A percentile compares a stretch with the other conserved stretches of the same genome.
phyloP scores from a whole-genome alignment of 2,329 filamentous ascomycete species.

The Penicillium italicum region DNA sequence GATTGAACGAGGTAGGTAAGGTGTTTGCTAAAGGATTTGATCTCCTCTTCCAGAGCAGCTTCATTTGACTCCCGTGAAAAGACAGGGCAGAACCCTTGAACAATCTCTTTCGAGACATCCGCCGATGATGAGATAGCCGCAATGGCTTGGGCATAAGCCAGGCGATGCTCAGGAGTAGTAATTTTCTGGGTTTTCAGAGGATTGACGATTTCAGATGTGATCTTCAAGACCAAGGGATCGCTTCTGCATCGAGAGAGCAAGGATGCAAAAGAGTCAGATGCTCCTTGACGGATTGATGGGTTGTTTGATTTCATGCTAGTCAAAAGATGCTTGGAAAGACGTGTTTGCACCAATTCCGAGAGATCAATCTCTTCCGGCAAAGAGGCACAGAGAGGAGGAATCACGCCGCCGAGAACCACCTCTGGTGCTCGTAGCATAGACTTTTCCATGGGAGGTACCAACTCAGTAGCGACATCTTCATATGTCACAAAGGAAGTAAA shows the following conservation, averaged over 20 bases:
- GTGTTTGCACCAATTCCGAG: conserved; percentile 66
- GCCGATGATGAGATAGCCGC: conserved; percentile 59
- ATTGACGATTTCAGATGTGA: conserved; percentile 71
- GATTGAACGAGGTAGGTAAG: conserved; percentile 60
- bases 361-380: conserved; percentile 71
- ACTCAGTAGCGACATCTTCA: conserved; percentile 70
- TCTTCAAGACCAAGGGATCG: conserved; percentile 57
- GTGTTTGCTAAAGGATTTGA: conserved; percentile 66
- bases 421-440: conserved; percentile 84
- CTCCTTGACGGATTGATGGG: conserved; percentile 68
- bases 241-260: conserved; percentile 64
- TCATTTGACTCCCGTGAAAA: conserved; percentile 88
- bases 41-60: conserved; percentile 70
- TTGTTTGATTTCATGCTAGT: conserved; percentile 91
- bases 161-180: conserved; percentile 77
- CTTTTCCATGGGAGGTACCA: conserved; percentile 83
- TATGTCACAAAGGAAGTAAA: conserved; percentile 69
- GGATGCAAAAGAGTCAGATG: conserved; percentile 68
- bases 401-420: conserved; percentile 74
- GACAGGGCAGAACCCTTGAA: conserved; percentile 62
- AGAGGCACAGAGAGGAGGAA: conserved; percentile 68
- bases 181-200: conserved; percentile 83
- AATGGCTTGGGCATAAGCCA: conserved; percentile 78
- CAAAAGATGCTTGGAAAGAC: conserved; percentile 81
- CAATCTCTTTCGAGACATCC: conserved; percentile 63